Base-by-base conservation (phyloP, 495 filamentous ascomycete species). In the Chlorociboria aeruginascens region DNA sequence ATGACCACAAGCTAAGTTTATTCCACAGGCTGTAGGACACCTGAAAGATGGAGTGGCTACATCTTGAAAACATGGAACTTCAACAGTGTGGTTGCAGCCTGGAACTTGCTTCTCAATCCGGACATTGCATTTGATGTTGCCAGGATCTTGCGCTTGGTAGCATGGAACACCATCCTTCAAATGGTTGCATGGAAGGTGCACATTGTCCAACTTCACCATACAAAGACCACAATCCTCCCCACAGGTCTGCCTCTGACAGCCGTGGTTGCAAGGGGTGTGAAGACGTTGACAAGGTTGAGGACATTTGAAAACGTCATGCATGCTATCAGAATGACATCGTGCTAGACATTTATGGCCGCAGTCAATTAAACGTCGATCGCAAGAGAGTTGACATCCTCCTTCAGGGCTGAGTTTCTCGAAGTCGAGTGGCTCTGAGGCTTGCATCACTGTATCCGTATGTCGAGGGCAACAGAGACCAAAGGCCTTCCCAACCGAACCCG, bases 401-500 rank as follows among this genome's bases (percentile, higher is more conserved):
- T 56, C 53, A 34, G 53, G 53, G 30, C 49, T 52, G 32, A 52
- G 44, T 35, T 29, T 52, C 14, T 32, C 32, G 34, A 56, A 56
- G 44, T 52, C 49, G 25, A 32, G 11, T 33, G 70, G 37, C 63
- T 62, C 16, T 68, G 58, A 32, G 68, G 63, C 47, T 46, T 70
- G 57, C 56, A 63, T 64, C 0, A 51, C 58, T 9, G 54, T 56
- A 14, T 39, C 59, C 12, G 38, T 16, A 47, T 77, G 65, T 6
- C 61, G 56, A 43, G 68, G 57, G 36, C 66, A 73, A 12, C 62
- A 62, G 16, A 74, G 52, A 66, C 66, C 72, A 40, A 72, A 61
- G 29, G 55, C 36, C 60, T 67, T 32, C 50, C 67, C 60, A 52
- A 58, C 50, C 53, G 62, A 46, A 33, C 59, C 10, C 31, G 51